Conservation (phyloP, 768 basidiomycete genomes). For the Hypholoma sublateritium region DNA sequence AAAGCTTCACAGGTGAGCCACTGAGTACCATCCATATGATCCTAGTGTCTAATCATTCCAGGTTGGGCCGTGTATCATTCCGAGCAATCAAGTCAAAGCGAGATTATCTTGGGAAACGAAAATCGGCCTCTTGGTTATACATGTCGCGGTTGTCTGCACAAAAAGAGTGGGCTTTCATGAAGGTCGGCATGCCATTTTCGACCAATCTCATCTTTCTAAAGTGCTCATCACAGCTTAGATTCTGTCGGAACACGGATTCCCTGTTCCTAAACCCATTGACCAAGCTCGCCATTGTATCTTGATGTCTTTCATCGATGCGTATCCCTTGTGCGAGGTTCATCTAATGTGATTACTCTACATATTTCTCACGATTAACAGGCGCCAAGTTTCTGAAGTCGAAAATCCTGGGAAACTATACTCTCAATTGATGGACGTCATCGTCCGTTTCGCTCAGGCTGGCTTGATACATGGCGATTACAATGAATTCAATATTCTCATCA, state of each 20-base stretch:
- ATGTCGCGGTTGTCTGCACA: slow-evolving; percentile 95
- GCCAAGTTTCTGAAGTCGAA: slow-evolving; percentile 81
- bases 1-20: slow-evolving; percentile 84
- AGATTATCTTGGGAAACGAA: slow-evolving; percentile 94
- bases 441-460: slow-evolving; percentile 89
- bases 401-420: slow-evolving; percentile 92
- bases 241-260: slow-evolving; percentile 87
- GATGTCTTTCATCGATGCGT: slow-evolving; percentile 96
- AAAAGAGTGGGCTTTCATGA: slow-evolving; percentile 99
- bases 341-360: neutral
- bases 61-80: slow-evolving; percentile 96
- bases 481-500: slow-evolving; percentile 97
- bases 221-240: slow-evolving; percentile 48
- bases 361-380: slow-evolving; percentile 42
- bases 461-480: slow-evolving; percentile 99
- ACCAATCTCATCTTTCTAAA: neutral
- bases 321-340: slow-evolving; percentile 71
- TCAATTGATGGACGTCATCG: slow-evolving; percentile 90
- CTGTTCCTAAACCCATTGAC: slow-evolving; percentile 91
- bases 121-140: slow-evolving; percentile 99
- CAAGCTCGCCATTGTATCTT: slow-evolving; percentile 93
- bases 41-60: slow-evolving; percentile 28
- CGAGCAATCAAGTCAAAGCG: slow-evolving; percentile 95
- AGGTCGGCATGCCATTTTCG: slow-evolving; percentile 47
- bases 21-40: neutral